phyloP scores from a whole-genome alignment of 2,329 filamentous ascomycete species.

The Eutypa lata region DNA sequence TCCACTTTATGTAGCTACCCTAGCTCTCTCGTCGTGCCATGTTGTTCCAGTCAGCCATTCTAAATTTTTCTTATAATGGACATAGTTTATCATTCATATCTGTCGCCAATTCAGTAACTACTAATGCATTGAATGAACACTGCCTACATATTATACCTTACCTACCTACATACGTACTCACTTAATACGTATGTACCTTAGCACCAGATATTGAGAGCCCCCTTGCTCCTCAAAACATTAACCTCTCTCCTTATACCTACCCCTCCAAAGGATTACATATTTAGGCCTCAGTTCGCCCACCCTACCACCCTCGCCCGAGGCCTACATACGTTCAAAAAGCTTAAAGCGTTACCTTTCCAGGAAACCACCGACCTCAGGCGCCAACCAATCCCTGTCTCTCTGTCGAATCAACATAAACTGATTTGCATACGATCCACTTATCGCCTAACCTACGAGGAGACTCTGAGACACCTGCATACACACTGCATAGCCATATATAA shows the following conservation, averaged over 20 bases:
- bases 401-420: constrained; percentile 19
- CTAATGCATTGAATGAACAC: not conserved
- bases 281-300: not conserved
- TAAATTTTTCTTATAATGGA: constrained; percentile 22
- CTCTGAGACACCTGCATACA: constrained; percentile 21
- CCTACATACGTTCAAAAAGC: constrained; percentile 6
- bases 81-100: constrained; percentile 1
- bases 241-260: not conserved
- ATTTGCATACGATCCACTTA: constrained; percentile 18
- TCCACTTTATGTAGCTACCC: constrained; percentile 8
- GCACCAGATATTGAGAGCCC: not conserved
- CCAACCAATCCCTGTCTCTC: constrained; percentile 19
- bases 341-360: constrained; percentile 18
- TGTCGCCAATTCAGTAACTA: not conserved
- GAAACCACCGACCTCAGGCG: constrained; percentile 24
- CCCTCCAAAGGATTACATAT: not conserved
- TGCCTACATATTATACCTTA: not conserved
- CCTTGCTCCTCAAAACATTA: not conserved
- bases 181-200: not conserved
- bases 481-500: constrained; percentile 19
- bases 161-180: not conserved
- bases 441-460: constrained; percentile 15
- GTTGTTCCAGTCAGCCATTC: constrained; percentile 23
- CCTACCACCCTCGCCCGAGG: not conserved
- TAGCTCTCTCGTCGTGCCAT: constrained; percentile 25